phyloP scores from a whole-genome alignment of 257 asterid species.

The Solanum tarapatanum region DNA sequence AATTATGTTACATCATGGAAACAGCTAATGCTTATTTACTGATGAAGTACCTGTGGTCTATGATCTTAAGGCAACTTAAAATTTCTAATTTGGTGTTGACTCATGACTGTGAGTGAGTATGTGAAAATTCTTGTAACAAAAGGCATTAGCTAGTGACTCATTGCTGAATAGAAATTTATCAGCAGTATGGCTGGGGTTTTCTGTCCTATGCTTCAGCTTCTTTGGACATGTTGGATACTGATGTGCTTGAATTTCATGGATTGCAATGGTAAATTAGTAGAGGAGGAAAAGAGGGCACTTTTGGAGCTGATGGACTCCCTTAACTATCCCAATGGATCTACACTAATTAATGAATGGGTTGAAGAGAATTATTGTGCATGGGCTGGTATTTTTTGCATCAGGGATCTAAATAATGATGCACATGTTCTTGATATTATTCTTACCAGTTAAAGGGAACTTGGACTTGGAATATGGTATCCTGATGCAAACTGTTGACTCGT shows the following conservation, averaged over 20 bases:
- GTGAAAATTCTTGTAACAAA: background rate
- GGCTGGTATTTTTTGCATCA: background rate
- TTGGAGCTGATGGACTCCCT: background rate
- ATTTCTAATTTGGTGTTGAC: background rate
- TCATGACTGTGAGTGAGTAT: background rate
- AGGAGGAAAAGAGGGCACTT: background rate
- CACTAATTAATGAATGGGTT: conserved; percentile 3
- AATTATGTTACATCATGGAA: background rate
- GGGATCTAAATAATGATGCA: background rate
- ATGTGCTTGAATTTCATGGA: background rate
- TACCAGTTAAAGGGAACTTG: background rate
- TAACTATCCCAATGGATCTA: conserved; percentile 3
- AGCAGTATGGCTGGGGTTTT: background rate
- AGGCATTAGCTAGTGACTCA: background rate
- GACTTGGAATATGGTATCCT: conserved; percentile 3
- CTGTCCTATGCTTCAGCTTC: background rate
- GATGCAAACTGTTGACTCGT: background rate
- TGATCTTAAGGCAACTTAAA: background rate
- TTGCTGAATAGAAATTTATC: background rate
- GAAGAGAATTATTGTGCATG: conserved; percentile 7
- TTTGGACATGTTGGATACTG: background rate
- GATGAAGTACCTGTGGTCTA: background rate
- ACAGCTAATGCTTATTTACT: background rate
- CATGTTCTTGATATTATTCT: background rate
- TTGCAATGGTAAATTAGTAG: background rate